Evolutionary conservation across 2,329 filamentous ascomycete species (phyloP), one percentile per base, ranked within the genome.

Genomic region (Penicillium sp.): DNA sequence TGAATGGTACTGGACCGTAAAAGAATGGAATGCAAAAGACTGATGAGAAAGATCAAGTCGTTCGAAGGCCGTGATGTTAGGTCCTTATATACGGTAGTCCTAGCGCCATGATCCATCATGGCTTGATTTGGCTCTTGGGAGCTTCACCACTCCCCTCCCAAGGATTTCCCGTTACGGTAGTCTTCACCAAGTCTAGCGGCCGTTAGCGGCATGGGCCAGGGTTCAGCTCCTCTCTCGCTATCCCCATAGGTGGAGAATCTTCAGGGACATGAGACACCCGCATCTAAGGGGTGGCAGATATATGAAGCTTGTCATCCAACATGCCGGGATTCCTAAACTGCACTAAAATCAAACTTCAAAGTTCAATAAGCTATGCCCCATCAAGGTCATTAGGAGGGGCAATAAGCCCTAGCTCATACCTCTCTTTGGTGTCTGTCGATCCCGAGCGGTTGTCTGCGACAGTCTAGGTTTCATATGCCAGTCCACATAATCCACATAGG

Each of bases 21-120:
- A 65, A 63, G 64, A 66, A 64, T 65, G 64, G 51, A 58, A 54
- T 56, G 45, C 37, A 45, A 48, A 52, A 53, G 57, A 60, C 54
- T 62, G 63, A 45, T 48, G 46, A 54, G 45, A 49, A 62, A 49
- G 49, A 50, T 48, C 40, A 54, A 54, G 34, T 38, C 40, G 27
- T 30, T 25, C 7, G 11, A 42, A 22, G 38, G 36, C 18, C 19
- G 3, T 49, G 39, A 33, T 40, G 35, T 28, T 18, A 41, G 31
- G 31, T 12, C 41, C 55, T 60, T 61, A 59, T 61, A 61, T 61
- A 60, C 56, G 27, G 46, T 46, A 25, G 28, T 39, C 35, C 37
- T 45, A n/a, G n/a, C n/a, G 12, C 29, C 33, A 43, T 43, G 49
- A 46, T n/a, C n/a, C n/a, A n/a, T 52, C 33, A 50, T 56, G 39